Base-by-base conservation (phyloP, 768 basidiomycete species). In the Hypholoma fasciculare region DNA sequence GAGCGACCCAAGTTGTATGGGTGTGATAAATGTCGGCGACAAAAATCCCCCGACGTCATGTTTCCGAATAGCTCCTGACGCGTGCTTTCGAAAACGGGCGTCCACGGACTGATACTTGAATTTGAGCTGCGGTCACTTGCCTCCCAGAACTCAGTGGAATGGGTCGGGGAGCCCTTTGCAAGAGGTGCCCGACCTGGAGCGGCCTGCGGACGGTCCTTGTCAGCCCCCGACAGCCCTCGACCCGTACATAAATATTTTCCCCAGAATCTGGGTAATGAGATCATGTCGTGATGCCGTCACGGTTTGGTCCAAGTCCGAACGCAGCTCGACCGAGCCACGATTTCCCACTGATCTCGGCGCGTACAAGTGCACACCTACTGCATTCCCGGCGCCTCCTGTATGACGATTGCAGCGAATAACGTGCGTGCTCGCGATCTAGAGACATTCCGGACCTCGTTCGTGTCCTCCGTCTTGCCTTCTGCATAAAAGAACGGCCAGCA, bases 221-320 rank as follows among this genome's bases (percentile, higher is more conserved):
- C 40, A 68, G 65, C 59, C 72, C 68, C 75, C 75, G 75, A 71
- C 64, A 42, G 57, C 56, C 54, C 58, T 66, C 61, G 63, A 66
- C 68, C 62, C 38, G 44, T 51, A 23, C 36, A 61, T 47, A 52
- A 44, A 56, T 34, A 34, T 56, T 14, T 46, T 46, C 39, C 44
- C 59, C 39, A 36, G 47, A 50, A 23, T 39, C 37, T 56, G 37
- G 54, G 26, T 51, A 54, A 47, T 40, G 50, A 51, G 54, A 57
- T 49, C 40, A 55, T 53, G 59, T 60, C 55, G 53, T 55, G 34
- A 54, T 65, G 54, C 51, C 62, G 43, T 52, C 58, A 52, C 48
- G 39, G 26, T 38, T 54, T 30, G 51, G 46, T 52, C 46, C 56
- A 52, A 63, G 66, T 60, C 65, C 67, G 67, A 64, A 60, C 62